phyloP scores from a whole-genome alignment of 2,329 filamentous ascomycete species.

The Rachicladosporium sp. region DNA sequence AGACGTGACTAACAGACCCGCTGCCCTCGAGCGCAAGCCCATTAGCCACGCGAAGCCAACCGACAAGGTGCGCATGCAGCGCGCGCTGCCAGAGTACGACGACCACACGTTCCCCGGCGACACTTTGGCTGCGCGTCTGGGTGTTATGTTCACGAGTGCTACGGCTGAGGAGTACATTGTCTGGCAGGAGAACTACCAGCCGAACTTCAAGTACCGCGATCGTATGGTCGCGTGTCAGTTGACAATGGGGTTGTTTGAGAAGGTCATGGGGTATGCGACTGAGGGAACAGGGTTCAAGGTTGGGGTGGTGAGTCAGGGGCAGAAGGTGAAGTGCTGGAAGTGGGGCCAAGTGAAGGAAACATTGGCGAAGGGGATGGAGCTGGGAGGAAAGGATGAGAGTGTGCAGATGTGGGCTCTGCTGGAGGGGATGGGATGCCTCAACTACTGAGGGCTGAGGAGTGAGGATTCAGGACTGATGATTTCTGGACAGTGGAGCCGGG shows the following conservation, averaged over 20 bases:
- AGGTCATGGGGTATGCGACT: not conserved
- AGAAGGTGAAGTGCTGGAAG: not conserved
- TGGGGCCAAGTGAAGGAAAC: conserved; percentile 24
- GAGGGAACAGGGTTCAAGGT: not conserved
- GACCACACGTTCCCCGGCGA: too few relatives aligned
- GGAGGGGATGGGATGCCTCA: conserved; percentile 26
- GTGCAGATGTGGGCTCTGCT: conserved; percentile 28
- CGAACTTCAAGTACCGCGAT: conserved; percentile 14
- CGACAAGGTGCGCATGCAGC: too few relatives aligned
- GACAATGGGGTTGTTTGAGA: conserved; percentile 19
- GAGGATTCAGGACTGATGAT: conserved; percentile 6
- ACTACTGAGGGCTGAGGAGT: conserved; percentile 13
- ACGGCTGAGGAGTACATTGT: conserved; percentile 5
- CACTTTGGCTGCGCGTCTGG: too few relatives aligned
- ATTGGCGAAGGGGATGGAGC: conserved; percentile 21
- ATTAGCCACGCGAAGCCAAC: too few relatives aligned
- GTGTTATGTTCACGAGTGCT: not conserved
- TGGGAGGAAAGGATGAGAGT: conserved; percentile 23
- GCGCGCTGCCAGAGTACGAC: too few relatives aligned
- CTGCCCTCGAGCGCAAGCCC: too few relatives aligned
- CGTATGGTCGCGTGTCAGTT: conserved; percentile 15
- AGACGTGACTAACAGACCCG: too few relatives aligned
- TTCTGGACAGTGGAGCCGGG: not conserved
- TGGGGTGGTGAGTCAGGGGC: not conserved
- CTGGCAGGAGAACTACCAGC: too few relatives aligned